phyloP scores from a whole-genome alignment of 2,329 filamentous ascomycete genomes.

The Knufia petricola region DNA sequence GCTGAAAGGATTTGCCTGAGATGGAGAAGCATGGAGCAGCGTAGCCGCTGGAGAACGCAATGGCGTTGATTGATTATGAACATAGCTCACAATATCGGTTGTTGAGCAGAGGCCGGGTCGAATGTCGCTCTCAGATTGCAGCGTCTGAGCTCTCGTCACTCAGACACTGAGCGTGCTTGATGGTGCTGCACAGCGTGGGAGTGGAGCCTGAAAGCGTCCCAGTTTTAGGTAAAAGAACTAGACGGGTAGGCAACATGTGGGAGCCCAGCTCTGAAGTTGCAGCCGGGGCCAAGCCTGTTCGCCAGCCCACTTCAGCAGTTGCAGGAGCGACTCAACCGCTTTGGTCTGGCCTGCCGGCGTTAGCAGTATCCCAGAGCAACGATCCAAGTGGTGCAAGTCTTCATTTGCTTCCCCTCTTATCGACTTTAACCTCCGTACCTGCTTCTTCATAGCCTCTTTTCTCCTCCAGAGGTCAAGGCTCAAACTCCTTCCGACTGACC shows the following conservation, averaged over 20 bases:
- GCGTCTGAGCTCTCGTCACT: not conserved
- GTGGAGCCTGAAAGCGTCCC: not conserved
- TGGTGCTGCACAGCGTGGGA: not conserved
- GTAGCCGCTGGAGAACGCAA: not conserved
- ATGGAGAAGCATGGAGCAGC: not conserved
- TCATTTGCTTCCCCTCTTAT: slow-evolving; percentile 8
- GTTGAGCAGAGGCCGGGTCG: not conserved
- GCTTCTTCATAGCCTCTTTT: slow-evolving; percentile 6
- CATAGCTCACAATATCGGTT: too few relatives aligned
- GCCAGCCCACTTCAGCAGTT: not conserved
- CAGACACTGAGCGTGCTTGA: not conserved
- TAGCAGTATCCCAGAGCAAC: slow-evolving; percentile 11
- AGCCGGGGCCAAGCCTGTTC: not conserved
- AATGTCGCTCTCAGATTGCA: slow-evolving; percentile 3
- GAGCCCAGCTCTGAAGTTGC: not conserved
- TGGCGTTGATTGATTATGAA: too few relatives aligned
- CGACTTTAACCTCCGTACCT: slow-evolving; percentile 7
- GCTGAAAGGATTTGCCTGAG: not conserved
- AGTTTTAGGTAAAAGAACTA: not conserved
- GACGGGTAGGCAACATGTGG: not conserved
- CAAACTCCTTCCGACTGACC: slow-evolving; percentile 1
- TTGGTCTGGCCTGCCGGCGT: not conserved
- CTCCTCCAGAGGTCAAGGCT: slow-evolving; percentile 11
- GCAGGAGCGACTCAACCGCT: not conserved
- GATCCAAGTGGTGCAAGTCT: slow-evolving; percentile 7